Conservation (phyloP, 192 early-diverging fungal species). For the Blastocladiella britannica region DNA sequence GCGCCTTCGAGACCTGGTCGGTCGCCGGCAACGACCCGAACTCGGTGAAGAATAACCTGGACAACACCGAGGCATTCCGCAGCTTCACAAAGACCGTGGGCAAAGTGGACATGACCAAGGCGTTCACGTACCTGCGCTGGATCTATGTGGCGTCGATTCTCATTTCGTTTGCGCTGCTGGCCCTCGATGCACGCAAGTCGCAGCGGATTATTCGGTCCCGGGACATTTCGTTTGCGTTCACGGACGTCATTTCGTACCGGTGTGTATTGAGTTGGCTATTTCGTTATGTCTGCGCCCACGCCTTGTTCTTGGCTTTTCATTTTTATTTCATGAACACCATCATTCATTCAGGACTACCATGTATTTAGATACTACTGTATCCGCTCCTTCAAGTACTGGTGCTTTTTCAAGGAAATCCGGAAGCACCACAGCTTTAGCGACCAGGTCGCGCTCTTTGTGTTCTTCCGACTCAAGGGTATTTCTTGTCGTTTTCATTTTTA, state of each 20-base stretch:
- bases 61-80: neutral
- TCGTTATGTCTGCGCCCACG: no score
- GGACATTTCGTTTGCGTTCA: conserved; percentile 61
- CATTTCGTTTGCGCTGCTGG: conserved; percentile 43
- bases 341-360: no score
- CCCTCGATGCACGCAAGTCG: conserved; percentile 47
- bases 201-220: conserved; percentile 31
- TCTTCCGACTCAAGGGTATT: conserved; percentile 65
- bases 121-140: neutral
- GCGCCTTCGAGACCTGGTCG: conserved; percentile 13
- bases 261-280: no score
- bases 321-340: no score
- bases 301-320: no score
- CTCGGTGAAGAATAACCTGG: conserved; percentile 1
- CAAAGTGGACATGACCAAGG: conserved; percentile 5
- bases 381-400: conserved; percentile 54
- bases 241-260: conserved; percentile 48
- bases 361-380: conserved; percentile 58
- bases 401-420: conserved; percentile 55
- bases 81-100: conserved; percentile 12
- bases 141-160: conserved; percentile 28
- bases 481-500: no score
- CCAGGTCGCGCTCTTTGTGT: conserved; percentile 60
- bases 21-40: conserved; percentile 3
- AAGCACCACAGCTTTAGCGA: conserved; percentile 40